Conservation (phyloP, 2,329 filamentous ascomycete species). For the Podosphaera fusca region DNA sequence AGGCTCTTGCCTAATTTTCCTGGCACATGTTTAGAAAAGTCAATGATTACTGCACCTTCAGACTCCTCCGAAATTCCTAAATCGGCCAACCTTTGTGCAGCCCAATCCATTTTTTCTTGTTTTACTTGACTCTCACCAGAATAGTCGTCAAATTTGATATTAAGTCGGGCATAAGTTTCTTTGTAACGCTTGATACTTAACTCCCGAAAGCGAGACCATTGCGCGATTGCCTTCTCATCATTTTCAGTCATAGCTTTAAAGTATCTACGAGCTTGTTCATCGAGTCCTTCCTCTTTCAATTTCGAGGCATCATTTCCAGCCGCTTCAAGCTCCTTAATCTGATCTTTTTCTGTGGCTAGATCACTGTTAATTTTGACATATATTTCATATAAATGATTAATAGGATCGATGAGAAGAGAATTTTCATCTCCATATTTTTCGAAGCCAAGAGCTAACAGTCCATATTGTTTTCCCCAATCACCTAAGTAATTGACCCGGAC, state of each 20-base stretch:
- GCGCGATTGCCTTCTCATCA: slow-evolving; percentile 32
- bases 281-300: slow-evolving; percentile 32
- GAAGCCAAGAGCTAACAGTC: slow-evolving; percentile 49
- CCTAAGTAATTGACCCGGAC: slow-evolving; percentile 52
- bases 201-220: slow-evolving; percentile 44
- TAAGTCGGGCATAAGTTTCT: slow-evolving; percentile 44
- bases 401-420: slow-evolving; percentile 46
- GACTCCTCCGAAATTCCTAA: slow-evolving; percentile 44
- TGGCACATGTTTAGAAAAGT: slow-evolving; percentile 44
- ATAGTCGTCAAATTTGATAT: slow-evolving; percentile 48
- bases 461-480: slow-evolving; percentile 56
- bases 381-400: slow-evolving; percentile 62
- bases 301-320: slow-evolving; percentile 21
- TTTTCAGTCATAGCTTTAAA: slow-evolving; percentile 51
- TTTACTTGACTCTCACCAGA: slow-evolving; percentile 54
- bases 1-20: slow-evolving; percentile 46
- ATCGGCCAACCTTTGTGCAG: slow-evolving; percentile 37
- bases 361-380: slow-evolving; percentile 54
- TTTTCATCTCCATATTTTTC: slow-evolving; percentile 54
- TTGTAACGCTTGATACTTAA: slow-evolving; percentile 44
- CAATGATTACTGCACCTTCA: slow-evolving; percentile 48
- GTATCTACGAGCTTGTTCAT: slow-evolving; percentile 52
- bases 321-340: slow-evolving; percentile 25
- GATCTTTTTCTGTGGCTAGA: slow-evolving; percentile 39
- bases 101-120: slow-evolving; percentile 39